Base-by-base conservation (phyloP, 331 rosid species). In the Pyracantha coccinea region DNA sequence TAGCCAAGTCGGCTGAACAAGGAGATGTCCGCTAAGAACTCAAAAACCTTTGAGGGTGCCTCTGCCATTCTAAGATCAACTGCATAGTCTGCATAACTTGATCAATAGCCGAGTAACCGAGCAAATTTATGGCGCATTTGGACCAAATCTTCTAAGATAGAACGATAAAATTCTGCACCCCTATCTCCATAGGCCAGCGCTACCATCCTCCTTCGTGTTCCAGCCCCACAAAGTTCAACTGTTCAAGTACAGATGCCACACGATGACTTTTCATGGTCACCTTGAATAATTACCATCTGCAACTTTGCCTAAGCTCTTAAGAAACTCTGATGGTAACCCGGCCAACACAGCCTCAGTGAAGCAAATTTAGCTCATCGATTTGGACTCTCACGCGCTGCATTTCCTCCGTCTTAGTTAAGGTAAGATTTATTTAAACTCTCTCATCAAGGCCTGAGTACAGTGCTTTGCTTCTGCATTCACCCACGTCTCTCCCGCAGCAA, bases 1-100 rank as follows among this genome's bases (percentile, higher is more conserved):
- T 69, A 47, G 99, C 96, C 88, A 86, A 76, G 78, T 87, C 89
- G 2, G 89, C 80, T 75, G 88, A 80, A 84, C 88, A 77, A 76
- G 17, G 96, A 91, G 32, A 94, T 83, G 85, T 81, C 92, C 82
- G 88, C 92, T 72, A 94, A 82, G 87, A 94, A 94, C 80, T 92
- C 96, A 77, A 91, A 90, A 76, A 94, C 99, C 97, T 92, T 92
- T 57, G 82, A 75, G 31, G 97, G 92, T 76, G 99, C 85, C 88
- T 88, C 90, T 41, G 96, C 92, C 97, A 89, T 94, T 85, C 97
- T 88, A 80, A 81, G 83, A 80, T 80, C 92, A 68, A 87, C 83
- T 6, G 85, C 92, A 84, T 86, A 92, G 79, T 94, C 97, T 29
- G 99, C 96, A 81, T 86, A 92, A 87, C 86, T 92, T 60, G 95